phyloP scores from a whole-genome alignment of 805 yeast species.

The Kuraishia floccosa region DNA sequence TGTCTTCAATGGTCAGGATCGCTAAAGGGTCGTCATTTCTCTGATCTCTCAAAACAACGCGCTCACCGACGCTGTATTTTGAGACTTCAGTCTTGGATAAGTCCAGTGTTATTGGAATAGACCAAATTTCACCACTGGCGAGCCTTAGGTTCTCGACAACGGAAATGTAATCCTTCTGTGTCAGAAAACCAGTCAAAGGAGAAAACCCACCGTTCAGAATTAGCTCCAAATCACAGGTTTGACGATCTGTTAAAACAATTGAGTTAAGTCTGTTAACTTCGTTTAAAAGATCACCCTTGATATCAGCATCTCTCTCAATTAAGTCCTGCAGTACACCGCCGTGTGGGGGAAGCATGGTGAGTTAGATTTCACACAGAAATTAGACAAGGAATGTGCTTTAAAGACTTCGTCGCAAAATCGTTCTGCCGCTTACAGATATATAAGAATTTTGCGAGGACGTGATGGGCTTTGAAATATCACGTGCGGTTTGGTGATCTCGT shows the following conservation, averaged over 20 bases:
- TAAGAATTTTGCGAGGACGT: too few species aligned
- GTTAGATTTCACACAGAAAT: too few species aligned
- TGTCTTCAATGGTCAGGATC: constrained; percentile 65
- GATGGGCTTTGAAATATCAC: too few species aligned
- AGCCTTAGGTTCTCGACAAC: constrained; percentile 65
- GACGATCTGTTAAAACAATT: constrained; percentile 68
- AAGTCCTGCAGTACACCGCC: constrained; percentile 87
- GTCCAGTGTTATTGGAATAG: constrained; percentile 89
- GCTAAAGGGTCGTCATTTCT: constrained; percentile 75
- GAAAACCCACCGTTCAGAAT: constrained; percentile 92
- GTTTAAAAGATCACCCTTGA: constrained; percentile 38
- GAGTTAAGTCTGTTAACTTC: constrained; percentile 44
- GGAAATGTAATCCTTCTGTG: constrained; percentile 53
- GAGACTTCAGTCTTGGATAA: constrained; percentile 40
- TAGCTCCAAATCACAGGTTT: constrained; percentile 86
- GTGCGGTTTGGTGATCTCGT: too few species aligned
- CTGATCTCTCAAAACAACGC: constrained; percentile 69
- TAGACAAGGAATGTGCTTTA: too few species aligned
- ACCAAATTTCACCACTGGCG: constrained; percentile 70
- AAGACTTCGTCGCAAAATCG: too few species aligned
- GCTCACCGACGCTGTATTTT: constrained; percentile 39
- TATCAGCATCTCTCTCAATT: constrained; percentile 66
- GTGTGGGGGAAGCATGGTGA: constrained; percentile 71
- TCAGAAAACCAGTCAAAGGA: constrained; percentile 61
- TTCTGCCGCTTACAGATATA: too few species aligned